Evolutionary conservation across 495 filamentous ascomycete species (phyloP).

Genomic region (Penicillium flavigenum): DNA sequence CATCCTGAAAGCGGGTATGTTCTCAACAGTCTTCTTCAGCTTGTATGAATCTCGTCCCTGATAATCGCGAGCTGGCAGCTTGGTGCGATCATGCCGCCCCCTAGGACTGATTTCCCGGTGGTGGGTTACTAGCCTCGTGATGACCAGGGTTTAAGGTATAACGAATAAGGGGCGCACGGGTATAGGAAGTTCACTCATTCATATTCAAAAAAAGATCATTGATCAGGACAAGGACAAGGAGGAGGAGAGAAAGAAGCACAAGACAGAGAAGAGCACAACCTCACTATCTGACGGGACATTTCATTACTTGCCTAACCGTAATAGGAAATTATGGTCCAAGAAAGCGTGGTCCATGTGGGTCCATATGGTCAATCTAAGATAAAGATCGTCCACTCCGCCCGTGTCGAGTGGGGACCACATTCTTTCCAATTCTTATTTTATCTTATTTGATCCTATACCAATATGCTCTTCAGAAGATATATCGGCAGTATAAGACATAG

Average conservation of each 20-base stretch:
- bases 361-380: not conserved
- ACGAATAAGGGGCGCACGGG: not conserved
- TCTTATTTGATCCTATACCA: not conserved
- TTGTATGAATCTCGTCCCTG: not conserved
- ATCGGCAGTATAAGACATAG: not conserved
- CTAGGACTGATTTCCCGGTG: not conserved
- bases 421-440: not conserved
- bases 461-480: not conserved
- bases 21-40: not conserved
- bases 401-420: not conserved
- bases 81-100: not conserved
- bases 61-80: not conserved
- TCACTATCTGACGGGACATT: not conserved
- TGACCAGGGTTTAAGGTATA: not conserved
- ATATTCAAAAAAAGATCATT: not conserved
- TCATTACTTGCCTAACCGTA: not conserved
- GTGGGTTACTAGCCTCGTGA: not conserved
- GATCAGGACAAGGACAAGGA: not conserved
- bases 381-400: constrained; percentile 2
- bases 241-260: not conserved
- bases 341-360: not conserved
- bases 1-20: not conserved
- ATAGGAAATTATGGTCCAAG: not conserved
- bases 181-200: not conserved
- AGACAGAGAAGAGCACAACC: not conserved